Evolutionary conservation across 163 green algal genomes (phyloP).

Genomic region (Volvox carteri): DNA sequence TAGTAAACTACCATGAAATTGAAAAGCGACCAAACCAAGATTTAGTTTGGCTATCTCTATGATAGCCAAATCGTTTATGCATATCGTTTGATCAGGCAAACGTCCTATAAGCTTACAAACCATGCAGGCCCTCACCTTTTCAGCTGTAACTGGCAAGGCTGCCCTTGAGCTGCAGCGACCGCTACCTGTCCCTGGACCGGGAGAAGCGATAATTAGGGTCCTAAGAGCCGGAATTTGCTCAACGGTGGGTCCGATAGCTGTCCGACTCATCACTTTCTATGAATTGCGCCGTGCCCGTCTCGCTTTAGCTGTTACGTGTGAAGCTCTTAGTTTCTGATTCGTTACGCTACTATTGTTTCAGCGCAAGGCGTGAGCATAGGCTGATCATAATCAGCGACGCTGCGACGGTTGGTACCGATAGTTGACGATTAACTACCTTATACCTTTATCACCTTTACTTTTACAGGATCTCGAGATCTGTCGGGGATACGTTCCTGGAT

Average conservation of each 20-base stretch:
- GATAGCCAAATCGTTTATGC: too few relatives aligned
- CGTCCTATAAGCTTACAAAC: too few relatives aligned
- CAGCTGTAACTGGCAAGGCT: slow-evolving; percentile 24
- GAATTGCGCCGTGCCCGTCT: not conserved
- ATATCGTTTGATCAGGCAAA: too few relatives aligned
- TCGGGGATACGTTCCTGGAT: slow-evolving; percentile 83
- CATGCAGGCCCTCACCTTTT: slow-evolving; percentile 65
- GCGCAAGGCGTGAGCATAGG: not conserved
- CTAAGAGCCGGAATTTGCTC: slow-evolving; percentile 71
- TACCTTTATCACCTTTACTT: not conserved
- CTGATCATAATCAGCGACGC: too few relatives aligned
- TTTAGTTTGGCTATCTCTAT: too few relatives aligned
- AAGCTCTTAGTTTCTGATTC: not conserved
- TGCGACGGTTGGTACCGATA: not conserved
- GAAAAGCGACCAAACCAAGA: too few relatives aligned
- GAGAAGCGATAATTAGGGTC: slow-evolving; percentile 70
- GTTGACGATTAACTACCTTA: too few relatives aligned
- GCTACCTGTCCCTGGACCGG: slow-evolving; percentile 46
- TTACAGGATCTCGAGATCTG: slow-evolving; percentile 82
- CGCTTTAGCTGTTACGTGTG: not conserved
- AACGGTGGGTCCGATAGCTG: slow-evolving; percentile 55
- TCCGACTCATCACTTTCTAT: not conserved
- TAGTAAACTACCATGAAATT: too few relatives aligned
- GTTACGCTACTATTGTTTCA: not conserved
- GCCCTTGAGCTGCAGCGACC: slow-evolving; percentile 52